These are phyloP conservation scores for Oryza officinalis DNA, from an alignment of 176 grass and related monocot species.

Conservation along the genomic window DNA sequence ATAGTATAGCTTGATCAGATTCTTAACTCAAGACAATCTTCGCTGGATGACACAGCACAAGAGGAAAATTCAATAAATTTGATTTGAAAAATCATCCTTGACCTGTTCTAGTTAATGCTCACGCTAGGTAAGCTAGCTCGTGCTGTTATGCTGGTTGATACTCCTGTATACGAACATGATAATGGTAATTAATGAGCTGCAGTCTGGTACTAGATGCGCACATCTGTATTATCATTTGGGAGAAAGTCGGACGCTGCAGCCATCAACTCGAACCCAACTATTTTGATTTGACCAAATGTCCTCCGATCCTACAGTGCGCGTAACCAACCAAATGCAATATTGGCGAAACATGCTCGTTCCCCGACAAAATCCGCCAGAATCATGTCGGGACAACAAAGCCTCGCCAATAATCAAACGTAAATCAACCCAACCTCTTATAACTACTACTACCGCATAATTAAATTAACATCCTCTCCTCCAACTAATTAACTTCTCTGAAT, in stretches of 20 bases:
- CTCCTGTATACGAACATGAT: neutral
- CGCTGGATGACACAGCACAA: neutral
- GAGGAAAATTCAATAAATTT: neutral
- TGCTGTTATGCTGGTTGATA: neutral
- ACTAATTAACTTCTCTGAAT: neutral
- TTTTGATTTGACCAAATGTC: constrained; percentile 18
- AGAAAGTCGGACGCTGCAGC: neutral
- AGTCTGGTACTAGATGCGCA: neutral
- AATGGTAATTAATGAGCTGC: neutral
- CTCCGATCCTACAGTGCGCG: neutral
- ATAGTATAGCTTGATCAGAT: neutral
- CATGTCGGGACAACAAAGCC: neutral
- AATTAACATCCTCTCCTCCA: neutral
- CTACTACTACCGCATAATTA: neutral
- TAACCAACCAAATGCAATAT: constrained; percentile 28
- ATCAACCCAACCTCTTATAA: neutral
- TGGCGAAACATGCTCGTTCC: constrained; percentile 26
- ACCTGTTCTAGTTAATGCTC: too few relatives aligned
- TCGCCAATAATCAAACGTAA: neutral
- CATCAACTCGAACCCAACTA: neutral
- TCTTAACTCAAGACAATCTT: neutral
- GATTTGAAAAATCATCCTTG: neutral
- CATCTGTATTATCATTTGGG: constrained; percentile 4
- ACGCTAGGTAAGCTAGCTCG: neutral
- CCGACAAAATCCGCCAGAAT: constrained; percentile 39